phyloP scores from a whole-genome alignment of 768 basidiomycete species.

The Leccinum arenicola region DNA sequence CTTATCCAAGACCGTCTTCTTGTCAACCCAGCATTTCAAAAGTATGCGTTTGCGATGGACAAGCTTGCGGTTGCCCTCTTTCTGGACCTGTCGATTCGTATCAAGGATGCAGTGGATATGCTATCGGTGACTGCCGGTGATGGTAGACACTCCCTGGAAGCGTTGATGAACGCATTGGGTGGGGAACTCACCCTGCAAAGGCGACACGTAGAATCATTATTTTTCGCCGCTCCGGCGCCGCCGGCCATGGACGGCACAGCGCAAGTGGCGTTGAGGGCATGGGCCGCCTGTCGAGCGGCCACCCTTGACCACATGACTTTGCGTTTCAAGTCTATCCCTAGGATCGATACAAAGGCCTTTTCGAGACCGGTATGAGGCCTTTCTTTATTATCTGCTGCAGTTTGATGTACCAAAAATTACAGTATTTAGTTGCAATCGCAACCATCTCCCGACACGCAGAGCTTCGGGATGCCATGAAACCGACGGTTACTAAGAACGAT shows the following conservation, averaged over 20 bases:
- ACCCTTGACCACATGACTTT: conserved; percentile 20
- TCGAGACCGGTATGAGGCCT: conserved; percentile 25
- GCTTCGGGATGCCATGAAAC: conserved; percentile 48
- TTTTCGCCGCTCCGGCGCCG: conserved; percentile 19
- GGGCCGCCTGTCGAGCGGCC: conserved; percentile 41
- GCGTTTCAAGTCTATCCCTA: conserved; percentile 15
- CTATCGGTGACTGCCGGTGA: conserved; percentile 28
- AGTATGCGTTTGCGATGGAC: conserved; percentile 48
- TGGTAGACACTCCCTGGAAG: conserved; percentile 33
- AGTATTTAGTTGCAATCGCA: conserved; percentile 45
- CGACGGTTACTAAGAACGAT: conserved; percentile 41
- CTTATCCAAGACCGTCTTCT: conserved; percentile 35
- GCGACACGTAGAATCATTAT: conserved; percentile 27
- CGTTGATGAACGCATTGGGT: conserved; percentile 38
- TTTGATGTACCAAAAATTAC: background rate
- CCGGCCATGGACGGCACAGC: conserved; percentile 16
- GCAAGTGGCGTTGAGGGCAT: conserved; percentile 41
- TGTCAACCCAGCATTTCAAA: conserved; percentile 25
- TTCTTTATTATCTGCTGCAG: background rate
- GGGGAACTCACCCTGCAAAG: conserved; percentile 31
- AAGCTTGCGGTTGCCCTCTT: conserved; percentile 39
- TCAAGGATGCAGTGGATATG: conserved; percentile 40
- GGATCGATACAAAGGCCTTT: conserved; percentile 28
- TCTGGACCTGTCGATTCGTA: conserved; percentile 36
- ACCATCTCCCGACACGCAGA: conserved; percentile 46